Base-by-base conservation (phyloP, 805 yeast species). In the Candida maris region DNA sequence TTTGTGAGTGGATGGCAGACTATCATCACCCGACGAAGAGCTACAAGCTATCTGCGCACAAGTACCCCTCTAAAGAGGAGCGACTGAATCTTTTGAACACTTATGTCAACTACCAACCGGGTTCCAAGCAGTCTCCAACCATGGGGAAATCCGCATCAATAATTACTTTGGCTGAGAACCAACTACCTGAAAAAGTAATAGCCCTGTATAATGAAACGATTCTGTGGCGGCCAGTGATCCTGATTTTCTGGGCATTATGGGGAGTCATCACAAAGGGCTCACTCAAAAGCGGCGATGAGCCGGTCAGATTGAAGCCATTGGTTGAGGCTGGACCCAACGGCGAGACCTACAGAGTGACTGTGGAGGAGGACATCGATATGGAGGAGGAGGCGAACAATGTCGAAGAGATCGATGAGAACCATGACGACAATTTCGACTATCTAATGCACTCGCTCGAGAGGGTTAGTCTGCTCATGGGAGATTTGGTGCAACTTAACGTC, bases 1-100 rank as follows among this genome's bases (percentile, higher is more conserved):
- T 93, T 49, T 75, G 85, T 46, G 98, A 91, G 65, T 91, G 98
- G 98, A 93, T 89, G 97, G 74, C 86, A 32, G 87, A 93, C 64
- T 93, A 91, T 57, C 85, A 82, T 53, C 75, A 78, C 48, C 74
- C 79, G 1, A 65, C 68, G 14, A 62, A 68, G 12, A 58, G 69
- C 24, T 76, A 82, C 56, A 73, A 62, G 38, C 64, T 84, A n/a
- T 69, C 74, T 48, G 66, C 63, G 22, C 63, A 70, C 9, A 62
- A 65, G 25, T 93, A 73, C 60, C 98, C 98, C 7, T 65, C 68
- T 10, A 65, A 68, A 42, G 77, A 77, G 30, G 82, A 88, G 56
- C 80, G 83, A 52, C 56, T 81, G 45, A 81, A 82, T 51, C 72
- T 88, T 48, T 60, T 91, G 35, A 76, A 77, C 45, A 76, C 91